A percentile compares a stretch with the other conserved stretches of the same genome.
Evolutionary conservation across 1,284 basidiomycete species (phyloP).

Genomic region (Cutaneotrichosporon sp.): DNA sequence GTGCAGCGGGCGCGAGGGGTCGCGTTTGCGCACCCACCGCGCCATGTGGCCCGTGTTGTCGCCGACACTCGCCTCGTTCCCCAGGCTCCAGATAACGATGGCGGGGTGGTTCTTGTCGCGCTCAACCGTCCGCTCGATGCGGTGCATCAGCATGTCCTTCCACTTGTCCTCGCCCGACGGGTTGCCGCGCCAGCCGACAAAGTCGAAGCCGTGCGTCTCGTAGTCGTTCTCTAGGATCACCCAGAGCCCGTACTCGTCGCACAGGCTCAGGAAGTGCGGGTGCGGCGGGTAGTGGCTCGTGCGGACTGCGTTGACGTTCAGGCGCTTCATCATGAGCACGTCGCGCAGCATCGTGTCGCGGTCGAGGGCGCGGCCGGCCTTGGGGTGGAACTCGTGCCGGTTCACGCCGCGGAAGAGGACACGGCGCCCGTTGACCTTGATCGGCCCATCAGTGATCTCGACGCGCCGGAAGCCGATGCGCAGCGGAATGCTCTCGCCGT

Average conservation of each 20-base stretch:
- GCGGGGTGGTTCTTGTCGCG: conserved; percentile 38
- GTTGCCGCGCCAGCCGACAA: conserved; percentile 22
- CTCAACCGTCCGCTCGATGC: conserved; percentile 26
- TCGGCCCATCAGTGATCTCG: conserved; percentile 16
- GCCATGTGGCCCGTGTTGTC: conserved; percentile 33
- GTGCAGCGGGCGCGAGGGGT: conserved; percentile 29
- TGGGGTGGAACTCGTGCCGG: conserved; percentile 34
- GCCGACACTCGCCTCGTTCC: conserved; percentile 32
- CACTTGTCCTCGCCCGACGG: conserved; percentile 23
- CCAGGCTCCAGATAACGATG: conserved; percentile 34
- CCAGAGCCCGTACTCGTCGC: conserved; percentile 36
- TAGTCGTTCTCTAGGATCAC: conserved; percentile 34
- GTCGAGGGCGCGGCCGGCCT: conserved; percentile 22
- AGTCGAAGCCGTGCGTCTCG: conserved; percentile 34
- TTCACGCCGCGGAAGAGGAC: conserved; percentile 32
- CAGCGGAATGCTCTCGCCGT: conserved; percentile 26
- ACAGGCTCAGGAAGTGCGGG: conserved; percentile 30
- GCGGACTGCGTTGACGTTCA: conserved; percentile 37
- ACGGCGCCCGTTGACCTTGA: conserved; percentile 34
- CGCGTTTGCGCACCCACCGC: conserved; percentile 22
- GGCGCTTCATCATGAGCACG: conserved; percentile 31
- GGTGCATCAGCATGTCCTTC: conserved; percentile 25
- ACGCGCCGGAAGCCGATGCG: conserved; percentile 35
- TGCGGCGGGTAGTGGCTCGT: conserved; percentile 33
- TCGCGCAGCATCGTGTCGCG: conserved; percentile 30